Percentiles rank a stretch among this genome's conserved stretches.
Evolutionary conservation across 768 basidiomycete genomes (phyloP).

Genomic region (Pleurotus djamor): DNA sequence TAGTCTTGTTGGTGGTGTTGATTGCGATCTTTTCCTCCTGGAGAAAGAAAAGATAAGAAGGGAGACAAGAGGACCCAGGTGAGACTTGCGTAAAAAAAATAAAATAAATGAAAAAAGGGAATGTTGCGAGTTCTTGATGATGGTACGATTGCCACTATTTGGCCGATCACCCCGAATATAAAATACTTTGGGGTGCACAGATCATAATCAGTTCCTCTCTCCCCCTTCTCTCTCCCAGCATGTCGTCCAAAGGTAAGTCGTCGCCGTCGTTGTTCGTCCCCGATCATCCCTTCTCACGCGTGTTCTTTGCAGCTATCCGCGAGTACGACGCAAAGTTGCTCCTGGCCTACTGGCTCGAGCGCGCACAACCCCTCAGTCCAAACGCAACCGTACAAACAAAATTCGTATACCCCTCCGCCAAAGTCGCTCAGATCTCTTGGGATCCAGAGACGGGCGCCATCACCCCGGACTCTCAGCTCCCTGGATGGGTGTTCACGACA

Average conservation of each 20-base stretch:
- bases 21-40: too few species aligned
- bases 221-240: background rate
- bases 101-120: too few species aligned
- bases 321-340: constrained; percentile 99
- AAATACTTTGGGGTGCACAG: background rate
- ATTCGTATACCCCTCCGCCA: constrained; percentile 64
- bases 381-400: constrained; percentile 51
- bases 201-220: background rate
- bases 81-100: too few species aligned
- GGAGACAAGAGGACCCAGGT: too few species aligned
- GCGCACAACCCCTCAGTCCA: constrained; percentile 77
- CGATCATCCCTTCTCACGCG: background rate
- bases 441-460: constrained; percentile 62
- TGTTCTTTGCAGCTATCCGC: constrained; percentile 56
- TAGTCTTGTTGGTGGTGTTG: too few species aligned
- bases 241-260: constrained; percentile 9
- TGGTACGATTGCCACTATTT: too few species aligned
- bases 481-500: constrained; percentile 77
- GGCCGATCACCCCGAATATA: background rate
- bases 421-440: constrained; percentile 89
- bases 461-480: constrained; percentile 55
- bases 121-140: too few species aligned
- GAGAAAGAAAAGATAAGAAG: too few species aligned
- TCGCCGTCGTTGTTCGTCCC: background rate
- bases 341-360: constrained; percentile 95